Evolutionary conservation across 306 rosid genomes (phyloP), one percentile per base, ranked within the genome.

Genomic region (Cyclanthera cordifolia): DNA sequence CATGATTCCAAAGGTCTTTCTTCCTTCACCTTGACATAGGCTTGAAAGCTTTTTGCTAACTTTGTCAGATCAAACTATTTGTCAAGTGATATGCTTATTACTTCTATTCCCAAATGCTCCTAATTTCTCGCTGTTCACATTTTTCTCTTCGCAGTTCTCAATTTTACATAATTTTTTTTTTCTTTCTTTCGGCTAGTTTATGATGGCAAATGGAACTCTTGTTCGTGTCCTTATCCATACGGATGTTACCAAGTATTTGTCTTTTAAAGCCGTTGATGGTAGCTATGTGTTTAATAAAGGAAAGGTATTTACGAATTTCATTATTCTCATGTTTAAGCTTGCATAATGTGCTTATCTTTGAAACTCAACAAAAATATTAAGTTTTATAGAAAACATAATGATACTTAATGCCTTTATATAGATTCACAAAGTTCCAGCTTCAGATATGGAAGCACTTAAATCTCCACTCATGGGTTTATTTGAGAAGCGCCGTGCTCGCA

Each of bases 221-320:
- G 99, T 94, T 55, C 89, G 99, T 58, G 99, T 90, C 46, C 99
- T 94, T 53, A 94, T 90, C 64, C 97, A 94, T 68, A 94, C 99
- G 2, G 88, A 90, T 77, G 99, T 94, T 41, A 94, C 99, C 17
- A 94, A 94, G 86, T 94, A 94, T 82, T 82, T 94, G 78, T 86
- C 77, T 67, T 94, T 94, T 69, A 94, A 90, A 77, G 99, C 99
- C 30, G 99, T 90, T 63, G 99, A 93, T 77, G 85, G 88, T 2
- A 74, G 86, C 79, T 81, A 53, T 48, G 88, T 84, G 43, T 93
- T 71, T 74, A 90, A 93, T 71, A 90, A 88, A 69, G 91, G 85
- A 73, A 93, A 90, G 90, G 98, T 72, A 58, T 25, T 32, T 15
- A 37, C 14, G 23, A 13, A 24, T 41, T 20, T 52, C 64, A 53